Percentiles rank a stretch among this genome's conserved stretches.
These are phyloP conservation scores for Auricularia heimuer DNA, from an alignment of 768 basidiomycete species.

Conservation along the genomic window DNA sequence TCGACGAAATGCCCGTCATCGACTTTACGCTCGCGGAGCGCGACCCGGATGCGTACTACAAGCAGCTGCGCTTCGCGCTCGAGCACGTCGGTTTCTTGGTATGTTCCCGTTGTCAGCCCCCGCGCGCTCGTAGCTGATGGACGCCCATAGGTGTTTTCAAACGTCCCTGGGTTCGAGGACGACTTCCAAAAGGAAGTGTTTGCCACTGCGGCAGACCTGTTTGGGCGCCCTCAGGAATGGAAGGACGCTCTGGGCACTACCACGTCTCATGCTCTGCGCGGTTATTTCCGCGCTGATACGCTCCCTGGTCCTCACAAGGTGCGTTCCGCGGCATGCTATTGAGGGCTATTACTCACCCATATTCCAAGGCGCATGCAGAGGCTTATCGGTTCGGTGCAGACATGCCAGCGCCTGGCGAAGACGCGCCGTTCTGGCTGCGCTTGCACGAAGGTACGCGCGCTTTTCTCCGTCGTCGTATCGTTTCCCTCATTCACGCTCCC, in stretches of 20 bases:
- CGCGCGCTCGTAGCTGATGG: neutral
- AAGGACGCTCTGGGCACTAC: constrained; percentile 18
- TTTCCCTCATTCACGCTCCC: neutral
- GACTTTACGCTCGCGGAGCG: neutral
- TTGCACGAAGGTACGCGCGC: constrained; percentile 19
- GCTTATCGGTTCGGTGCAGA: constrained; percentile 23
- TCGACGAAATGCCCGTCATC: neutral
- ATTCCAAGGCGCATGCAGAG: constrained; percentile 20
- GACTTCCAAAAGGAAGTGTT: constrained; percentile 15
- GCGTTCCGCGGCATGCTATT: neutral
- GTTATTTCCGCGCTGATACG: constrained; percentile 21
- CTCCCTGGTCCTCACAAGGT: constrained; percentile 19
- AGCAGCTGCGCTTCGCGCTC: constrained; percentile 14
- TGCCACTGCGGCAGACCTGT: constrained; percentile 14
- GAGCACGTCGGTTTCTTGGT: constrained; percentile 22
- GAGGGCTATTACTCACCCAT: neutral
- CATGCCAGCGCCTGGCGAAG: constrained; percentile 14
- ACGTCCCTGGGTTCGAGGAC: constrained; percentile 23
- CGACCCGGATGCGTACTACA: neutral
- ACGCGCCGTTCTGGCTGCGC: constrained; percentile 21
- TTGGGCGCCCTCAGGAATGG: constrained; percentile 19
- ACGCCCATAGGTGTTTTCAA: constrained; percentile 10
- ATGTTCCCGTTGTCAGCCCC: neutral
- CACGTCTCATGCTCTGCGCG: constrained; percentile 18
- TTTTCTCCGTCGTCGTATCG: neutral